Evolutionary conservation across 169 alveolate genomes (phyloP).

Genomic region (Miamiensis avidus): DNA sequence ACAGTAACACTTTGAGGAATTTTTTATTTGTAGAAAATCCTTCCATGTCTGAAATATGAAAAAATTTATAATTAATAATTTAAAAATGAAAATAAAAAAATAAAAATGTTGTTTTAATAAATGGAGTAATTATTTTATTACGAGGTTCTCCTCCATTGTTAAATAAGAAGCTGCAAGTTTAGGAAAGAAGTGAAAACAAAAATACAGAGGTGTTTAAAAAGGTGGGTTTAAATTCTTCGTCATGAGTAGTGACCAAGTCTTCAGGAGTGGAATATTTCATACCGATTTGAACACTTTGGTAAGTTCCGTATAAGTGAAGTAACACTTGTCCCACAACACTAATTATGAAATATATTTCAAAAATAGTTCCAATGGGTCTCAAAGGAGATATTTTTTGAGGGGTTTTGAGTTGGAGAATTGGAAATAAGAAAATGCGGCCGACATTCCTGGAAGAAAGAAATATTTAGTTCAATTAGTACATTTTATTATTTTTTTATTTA

Average conservation of each 20-base stretch:
- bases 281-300: constrained; percentile 45
- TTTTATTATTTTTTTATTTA: no score
- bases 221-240: constrained; percentile 85
- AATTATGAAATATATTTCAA: constrained; percentile 61
- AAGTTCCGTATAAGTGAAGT: constrained; percentile 59
- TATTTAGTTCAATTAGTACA: neutral
- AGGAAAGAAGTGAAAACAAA: constrained; percentile 42
- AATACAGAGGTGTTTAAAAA: constrained; percentile 74
- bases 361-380: constrained; percentile 79
- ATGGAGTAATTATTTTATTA: constrained; percentile 9
- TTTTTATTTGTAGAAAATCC: constrained; percentile 7
- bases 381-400: constrained; percentile 60
- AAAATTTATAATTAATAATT: constrained; percentile 5
- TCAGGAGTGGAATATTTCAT: constrained; percentile 41
- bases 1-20: constrained; percentile 14
- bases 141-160: constrained; percentile 52
- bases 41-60: constrained; percentile 19
- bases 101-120: no score
- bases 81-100: no score
- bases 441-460: constrained; percentile 10
- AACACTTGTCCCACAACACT: constrained; percentile 68
- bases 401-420: constrained; percentile 76
- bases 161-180: constrained; percentile 44
- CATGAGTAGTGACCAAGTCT: constrained; percentile 68
- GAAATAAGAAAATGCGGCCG: constrained; percentile 61